These are phyloP conservation scores for Plasmodium adleri DNA, from an alignment of 169 alveolate species.

Conservation along the genomic window DNA sequence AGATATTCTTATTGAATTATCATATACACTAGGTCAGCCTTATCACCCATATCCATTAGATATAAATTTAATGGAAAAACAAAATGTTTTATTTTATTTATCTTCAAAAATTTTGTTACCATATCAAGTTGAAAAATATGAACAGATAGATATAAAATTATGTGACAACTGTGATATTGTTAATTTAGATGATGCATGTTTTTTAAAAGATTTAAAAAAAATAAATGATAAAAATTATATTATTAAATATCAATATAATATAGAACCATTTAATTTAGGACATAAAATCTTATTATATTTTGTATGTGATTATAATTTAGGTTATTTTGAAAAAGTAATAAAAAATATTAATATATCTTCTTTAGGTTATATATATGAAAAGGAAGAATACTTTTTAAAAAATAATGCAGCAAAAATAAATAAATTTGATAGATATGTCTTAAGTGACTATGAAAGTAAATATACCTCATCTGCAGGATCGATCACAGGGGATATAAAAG, in stretches of 20 bases:
- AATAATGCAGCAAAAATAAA: slow-evolving; percentile 48
- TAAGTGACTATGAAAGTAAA: slow-evolving; percentile 45
- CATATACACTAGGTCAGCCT: slow-evolving; percentile 49
- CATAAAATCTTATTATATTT: slow-evolving; percentile 50
- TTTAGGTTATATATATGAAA: slow-evolving; percentile 60
- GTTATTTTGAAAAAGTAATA: slow-evolving; percentile 56
- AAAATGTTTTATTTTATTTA: slow-evolving; percentile 36
- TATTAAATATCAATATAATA: not conserved
- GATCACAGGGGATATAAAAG: not conserved
- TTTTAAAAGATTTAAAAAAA: slow-evolving; percentile 28
- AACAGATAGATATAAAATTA: slow-evolving; percentile 29
- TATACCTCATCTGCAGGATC: slow-evolving; percentile 16
- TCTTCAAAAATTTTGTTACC: slow-evolving; percentile 53
- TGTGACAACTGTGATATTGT: slow-evolving; percentile 32
- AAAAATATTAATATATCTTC: slow-evolving; percentile 55
- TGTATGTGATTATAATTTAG: slow-evolving; percentile 29
- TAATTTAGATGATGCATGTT: slow-evolving; percentile 12
- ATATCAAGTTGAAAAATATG: slow-evolving; percentile 41
- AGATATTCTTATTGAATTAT: not conserved
- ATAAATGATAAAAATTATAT: slow-evolving; percentile 27
- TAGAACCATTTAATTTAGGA: slow-evolving; percentile 27
- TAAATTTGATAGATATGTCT: slow-evolving; percentile 60
- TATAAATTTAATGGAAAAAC: slow-evolving; percentile 30
- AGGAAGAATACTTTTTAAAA: slow-evolving; percentile 59
- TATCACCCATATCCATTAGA: slow-evolving; percentile 51